Evolutionary conservation across 2,329 filamentous ascomycete species (phyloP).

Genomic region (Penicillium sp.): DNA sequence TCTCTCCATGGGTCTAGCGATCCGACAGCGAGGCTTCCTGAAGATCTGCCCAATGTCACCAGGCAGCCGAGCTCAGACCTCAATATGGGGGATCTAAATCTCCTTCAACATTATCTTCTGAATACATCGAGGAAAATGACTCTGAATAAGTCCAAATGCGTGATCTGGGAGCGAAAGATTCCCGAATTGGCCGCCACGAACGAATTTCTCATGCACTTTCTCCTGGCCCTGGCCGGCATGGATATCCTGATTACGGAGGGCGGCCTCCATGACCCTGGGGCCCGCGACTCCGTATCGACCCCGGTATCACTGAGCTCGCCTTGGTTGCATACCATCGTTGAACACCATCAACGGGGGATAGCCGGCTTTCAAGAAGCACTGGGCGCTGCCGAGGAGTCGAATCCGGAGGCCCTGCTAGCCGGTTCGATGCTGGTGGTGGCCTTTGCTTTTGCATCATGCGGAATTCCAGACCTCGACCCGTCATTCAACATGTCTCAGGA

Average conservation of each 20-base stretch:
- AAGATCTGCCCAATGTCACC: neutral
- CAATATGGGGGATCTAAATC: constrained; percentile 17
- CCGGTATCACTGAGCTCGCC: too few species aligned
- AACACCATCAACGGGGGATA: constrained; percentile 20
- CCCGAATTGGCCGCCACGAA: constrained; percentile 16
- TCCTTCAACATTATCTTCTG: constrained; percentile 15
- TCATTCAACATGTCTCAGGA: neutral
- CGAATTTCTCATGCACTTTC: constrained; percentile 21
- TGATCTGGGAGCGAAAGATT: constrained; percentile 17
- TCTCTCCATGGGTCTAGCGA: constrained; percentile 8
- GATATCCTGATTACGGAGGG: constrained; percentile 7
- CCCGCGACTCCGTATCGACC: too few species aligned
- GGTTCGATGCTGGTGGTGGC: constrained; percentile 16
- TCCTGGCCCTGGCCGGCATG: constrained; percentile 20
- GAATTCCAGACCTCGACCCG: constrained; percentile 2
- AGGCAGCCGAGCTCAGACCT: neutral
- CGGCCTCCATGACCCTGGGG: too few species aligned
- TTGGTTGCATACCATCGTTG: constrained; percentile 7
- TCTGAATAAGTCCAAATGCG: constrained; percentile 1
- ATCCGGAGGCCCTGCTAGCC: constrained; percentile 10
- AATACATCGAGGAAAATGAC: constrained; percentile 14
- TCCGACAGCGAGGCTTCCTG: constrained; percentile 3
- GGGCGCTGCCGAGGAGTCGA: neutral
- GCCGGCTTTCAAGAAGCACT: constrained; percentile 13
- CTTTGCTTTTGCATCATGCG: constrained; percentile 18